Base-by-base conservation (phyloP, 768 basidiomycete species). In the Pulveroboletus sp. region DNA sequence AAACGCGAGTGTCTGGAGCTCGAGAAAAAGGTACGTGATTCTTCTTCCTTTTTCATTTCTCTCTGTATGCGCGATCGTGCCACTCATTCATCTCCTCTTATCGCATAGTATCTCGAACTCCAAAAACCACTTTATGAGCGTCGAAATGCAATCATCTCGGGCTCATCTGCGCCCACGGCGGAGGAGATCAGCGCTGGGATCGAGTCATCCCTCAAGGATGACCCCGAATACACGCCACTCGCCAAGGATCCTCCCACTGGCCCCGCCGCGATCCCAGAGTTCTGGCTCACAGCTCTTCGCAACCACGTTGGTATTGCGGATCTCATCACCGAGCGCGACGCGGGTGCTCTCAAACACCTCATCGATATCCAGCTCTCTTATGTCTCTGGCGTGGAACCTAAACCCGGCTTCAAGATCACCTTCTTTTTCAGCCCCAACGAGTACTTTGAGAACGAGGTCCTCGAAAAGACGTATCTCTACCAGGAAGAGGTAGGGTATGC, bases 261-360 rank as follows among this genome's bases (percentile, higher is more conserved):
- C 32, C 66, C 60, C 53, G 75, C 42, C 40, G 58, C 62, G 44
- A 90, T 99, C 58, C 91, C 94, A 43, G 87, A 95, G 61, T 99
- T 99, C 79, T 99, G 95, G 95, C 83, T 97, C 60, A 98, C 97
- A 1, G 92, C 94, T 3, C 77, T 98, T 45, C 84, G 89, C 56
- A 98, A 97, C 71, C 94, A 98, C 68, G 69, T 87, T 46, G 90
- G 82, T 42, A 77, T 97, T 47, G 77, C 79, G 36, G 93, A 94
- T 17, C 76, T 94, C 64, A 91, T 98, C 74, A 95, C 91, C 21
- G 94, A 98, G 60, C 85, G 89, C 47, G 95, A 99, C 67, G 91
- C 76, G 52, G 82, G 65, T 39, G 94, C 93, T 8, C 83, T 99
- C 64, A 90, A 90, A 70, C 69, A 77, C 59, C 82, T 99, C 49